Percentiles rank a stretch among this genome's conserved stretches.
phyloP scores from a whole-genome alignment of 2,329 filamentous ascomycete species.

The Podosphaera leucotricha region DNA sequence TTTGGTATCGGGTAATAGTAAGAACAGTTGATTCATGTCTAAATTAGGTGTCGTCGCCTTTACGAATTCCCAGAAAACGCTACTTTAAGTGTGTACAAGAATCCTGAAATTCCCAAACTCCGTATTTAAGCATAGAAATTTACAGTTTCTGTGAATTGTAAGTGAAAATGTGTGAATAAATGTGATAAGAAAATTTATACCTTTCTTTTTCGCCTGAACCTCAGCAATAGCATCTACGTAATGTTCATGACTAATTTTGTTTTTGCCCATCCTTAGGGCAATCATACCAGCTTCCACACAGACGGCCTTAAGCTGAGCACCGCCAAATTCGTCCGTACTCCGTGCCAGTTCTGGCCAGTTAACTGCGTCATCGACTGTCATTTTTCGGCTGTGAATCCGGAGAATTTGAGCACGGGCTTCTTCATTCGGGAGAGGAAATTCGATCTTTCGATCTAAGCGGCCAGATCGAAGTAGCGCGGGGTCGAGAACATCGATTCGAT shows the following conservation, averaged over 20 bases:
- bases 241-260: conserved; percentile 93
- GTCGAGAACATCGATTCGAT: conserved; percentile 83
- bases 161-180: neutral
- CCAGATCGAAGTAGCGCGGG: conserved; percentile 78
- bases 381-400: conserved; percentile 93
- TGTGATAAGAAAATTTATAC: neutral
- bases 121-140: conserved; percentile 1
- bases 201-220: conserved; percentile 32
- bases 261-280: conserved; percentile 76
- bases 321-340: conserved; percentile 95
- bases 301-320: conserved; percentile 92
- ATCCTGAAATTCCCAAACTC: neutral
- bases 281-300: conserved; percentile 99
- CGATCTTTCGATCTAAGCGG: conserved; percentile 87
- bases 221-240: conserved; percentile 97
- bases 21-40: too few species aligned
- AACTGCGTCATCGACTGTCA: conserved; percentile 79
- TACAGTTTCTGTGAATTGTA: neutral
- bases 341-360: conserved; percentile 93
- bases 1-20: too few species aligned
- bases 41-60: neutral
- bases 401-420: conserved; percentile 92
- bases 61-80: neutral
- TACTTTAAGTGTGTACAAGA: neutral
- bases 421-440: conserved; percentile 94